Base-by-base conservation (phyloP, 192 early-diverging fungal genomes). In the Pilobolus umbonatus region DNA sequence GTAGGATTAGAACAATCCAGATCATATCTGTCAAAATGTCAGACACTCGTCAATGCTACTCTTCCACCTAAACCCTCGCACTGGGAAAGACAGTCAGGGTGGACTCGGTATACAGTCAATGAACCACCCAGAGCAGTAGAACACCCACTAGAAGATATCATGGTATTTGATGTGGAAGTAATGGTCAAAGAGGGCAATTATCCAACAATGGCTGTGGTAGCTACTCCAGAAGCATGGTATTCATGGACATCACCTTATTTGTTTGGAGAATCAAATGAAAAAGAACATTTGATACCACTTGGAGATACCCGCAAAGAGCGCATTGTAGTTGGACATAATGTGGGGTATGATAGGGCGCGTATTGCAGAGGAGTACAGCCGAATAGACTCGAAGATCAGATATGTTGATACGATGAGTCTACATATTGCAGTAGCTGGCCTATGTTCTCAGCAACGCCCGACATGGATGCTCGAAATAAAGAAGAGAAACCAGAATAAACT, bases 331-430 rank as follows among this genome's bases (percentile, higher is more conserved):
- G 96, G 96, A 0, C 96, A 98, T 72, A 91, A 95, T 53, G 86
- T 97, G 6, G 87, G 90, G 3, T 98, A 85, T 61, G 96, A 98
- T 69, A 82, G 94, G 5, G 89, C 91, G 11, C 77, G 92, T 5
- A 79, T 97, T 24, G 73, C 79, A 46, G 94, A 96, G 51, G 96
- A 95, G 67, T 97, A 97, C 57, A 69, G 61, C 30, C 14, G 85
- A 3, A 70, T 80, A n/a, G 58, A 68, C 10, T 75, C 85, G 9
- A 62, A 69, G 9, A 74, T 80, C 17, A 75, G 73, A 17, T 97
- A 84, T 66, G 42, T 98, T 8, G 96, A 98, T 67, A 98, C 96
- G 1, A 88, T 98, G 87, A 89, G 87, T 61, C 74, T 98, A 44
- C 96, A 98, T 56, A 87, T 87, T 26, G 86, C 94, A 5, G 82